These are phyloP conservation scores for Lumnitzera racemosa DNA, from an alignment of 345 rosid genomes.

Conservation along the genomic window DNA sequence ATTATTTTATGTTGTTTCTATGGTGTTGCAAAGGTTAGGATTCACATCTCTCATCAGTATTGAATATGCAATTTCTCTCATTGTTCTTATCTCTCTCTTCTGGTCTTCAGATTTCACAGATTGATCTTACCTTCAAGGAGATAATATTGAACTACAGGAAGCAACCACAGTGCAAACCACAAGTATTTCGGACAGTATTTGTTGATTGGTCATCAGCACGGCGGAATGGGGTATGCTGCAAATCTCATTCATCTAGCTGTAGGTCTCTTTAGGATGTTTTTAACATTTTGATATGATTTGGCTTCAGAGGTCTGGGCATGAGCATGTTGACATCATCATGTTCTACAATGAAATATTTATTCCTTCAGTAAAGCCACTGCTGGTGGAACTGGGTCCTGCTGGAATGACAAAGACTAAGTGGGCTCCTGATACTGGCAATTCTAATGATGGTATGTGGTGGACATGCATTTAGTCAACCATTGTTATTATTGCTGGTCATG, in stretches of 20 bases:
- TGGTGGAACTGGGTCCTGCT: conserved; percentile 73
- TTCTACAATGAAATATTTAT: conserved; percentile 89
- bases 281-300: conserved; percentile 20
- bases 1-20: conserved; percentile 86
- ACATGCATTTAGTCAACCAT: not conserved
- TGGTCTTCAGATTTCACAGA: conserved; percentile 71
- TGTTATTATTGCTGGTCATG: conserved; percentile 7
- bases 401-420: conserved; percentile 32
- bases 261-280: conserved; percentile 6
- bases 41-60: not conserved
- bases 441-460: conserved; percentile 42
- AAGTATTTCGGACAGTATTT: conserved; percentile 78
- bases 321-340: conserved; percentile 82
- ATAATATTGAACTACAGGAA: conserved; percentile 78
- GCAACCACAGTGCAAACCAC: conserved; percentile 96
- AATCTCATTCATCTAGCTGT: conserved; percentile 3
- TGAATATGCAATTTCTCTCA: conserved; percentile 4
- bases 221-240: conserved; percentile 47
- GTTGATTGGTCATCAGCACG: conserved; percentile 62
- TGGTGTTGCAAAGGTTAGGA: conserved; percentile 70
- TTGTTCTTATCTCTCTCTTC: conserved; percentile 12
- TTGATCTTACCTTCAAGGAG: conserved; percentile 71
- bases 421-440: conserved; percentile 44
- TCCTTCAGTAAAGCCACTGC: conserved; percentile 74
- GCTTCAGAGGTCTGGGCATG: conserved; percentile 73